A percentile compares a stretch with the other conserved stretches of the same genome.
phyloP scores from a whole-genome alignment of 1,284 basidiomycete species.

The Tausonia pullulans region DNA sequence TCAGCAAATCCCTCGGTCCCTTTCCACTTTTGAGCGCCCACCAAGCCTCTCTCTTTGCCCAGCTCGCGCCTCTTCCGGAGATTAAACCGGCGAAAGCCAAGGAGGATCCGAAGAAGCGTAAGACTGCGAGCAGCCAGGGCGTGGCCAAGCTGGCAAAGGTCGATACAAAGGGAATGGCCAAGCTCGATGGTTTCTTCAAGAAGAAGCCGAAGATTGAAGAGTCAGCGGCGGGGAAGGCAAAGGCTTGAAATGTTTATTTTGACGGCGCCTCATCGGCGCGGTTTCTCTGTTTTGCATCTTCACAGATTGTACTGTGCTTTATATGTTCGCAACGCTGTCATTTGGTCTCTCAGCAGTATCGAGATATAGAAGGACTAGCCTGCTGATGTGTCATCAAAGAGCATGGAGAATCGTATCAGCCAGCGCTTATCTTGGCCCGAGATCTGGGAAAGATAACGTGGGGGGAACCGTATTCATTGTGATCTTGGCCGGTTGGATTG shows the following conservation, averaged over 20 bases:
- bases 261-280: too few species aligned
- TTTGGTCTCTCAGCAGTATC: too few species aligned
- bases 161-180: slow-evolving; percentile 10
- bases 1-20: background rate
- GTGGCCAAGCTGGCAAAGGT: slow-evolving; percentile 7
- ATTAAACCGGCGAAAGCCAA: background rate
- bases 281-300: too few species aligned
- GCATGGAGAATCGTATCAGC: too few species aligned
- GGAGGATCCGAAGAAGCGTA: slow-evolving; percentile 7
- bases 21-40: slow-evolving; percentile 4
- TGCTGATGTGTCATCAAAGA: too few species aligned
- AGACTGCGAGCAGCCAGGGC: slow-evolving; percentile 4
- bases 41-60: background rate
- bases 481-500: too few species aligned
- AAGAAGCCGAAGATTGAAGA: slow-evolving; percentile 6
- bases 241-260: background rate
- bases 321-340: too few species aligned
- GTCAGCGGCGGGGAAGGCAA: background rate
- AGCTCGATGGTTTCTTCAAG: slow-evolving; percentile 8
- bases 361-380: too few species aligned
- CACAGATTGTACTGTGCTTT: too few species aligned
- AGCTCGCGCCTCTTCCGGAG: background rate
- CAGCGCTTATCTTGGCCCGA: too few species aligned
- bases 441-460: too few species aligned
- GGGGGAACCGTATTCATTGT: too few species aligned